phyloP scores from a whole-genome alignment of 371 early-diverging fungal species.

The Mortierella sp. region DNA sequence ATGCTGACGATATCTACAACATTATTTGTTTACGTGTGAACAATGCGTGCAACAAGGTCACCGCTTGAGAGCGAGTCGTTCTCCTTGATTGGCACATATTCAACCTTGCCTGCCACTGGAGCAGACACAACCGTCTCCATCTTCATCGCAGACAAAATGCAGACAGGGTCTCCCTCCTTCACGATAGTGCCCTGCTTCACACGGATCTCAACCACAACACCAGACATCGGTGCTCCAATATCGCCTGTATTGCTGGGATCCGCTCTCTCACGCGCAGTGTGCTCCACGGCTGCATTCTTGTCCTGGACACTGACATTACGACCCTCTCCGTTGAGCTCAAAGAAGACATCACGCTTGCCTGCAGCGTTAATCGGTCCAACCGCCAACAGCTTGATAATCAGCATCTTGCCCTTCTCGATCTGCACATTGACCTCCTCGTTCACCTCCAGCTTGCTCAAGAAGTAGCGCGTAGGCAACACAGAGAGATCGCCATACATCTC shows the following conservation, averaged over 20 bases:
- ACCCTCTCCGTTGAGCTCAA: constrained; percentile 94
- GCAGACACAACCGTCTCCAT: constrained; percentile 96
- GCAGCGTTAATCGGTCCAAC: constrained; percentile 83
- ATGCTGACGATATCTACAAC: too few species aligned
- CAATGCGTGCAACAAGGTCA: constrained; percentile 80
- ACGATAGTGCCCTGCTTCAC: constrained; percentile 82
- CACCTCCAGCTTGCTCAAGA: constrained; percentile 86
- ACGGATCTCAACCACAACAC: constrained; percentile 91
- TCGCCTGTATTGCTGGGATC: constrained; percentile 81
- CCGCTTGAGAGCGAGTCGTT: constrained; percentile 85
- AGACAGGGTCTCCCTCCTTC: constrained; percentile 91
- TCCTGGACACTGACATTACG: constrained; percentile 84
- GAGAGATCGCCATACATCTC: constrained; percentile 88
- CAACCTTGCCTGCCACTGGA: constrained; percentile 83
- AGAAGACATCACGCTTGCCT: constrained; percentile 94
- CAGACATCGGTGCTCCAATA: constrained; percentile 96
- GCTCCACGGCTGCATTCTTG: constrained; percentile 64
- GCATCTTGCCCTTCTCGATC: constrained; percentile 89
- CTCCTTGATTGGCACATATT: constrained; percentile 73
- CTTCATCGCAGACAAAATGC: constrained; percentile 95
- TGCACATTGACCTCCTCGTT: constrained; percentile 90
- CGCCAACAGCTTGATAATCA: constrained; percentile 92
- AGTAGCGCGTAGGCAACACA: constrained; percentile 89
- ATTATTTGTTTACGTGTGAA: constrained; percentile 63
- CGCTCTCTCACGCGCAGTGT: constrained; percentile 81